phyloP scores from a whole-genome alignment of 129 eudicot species.

The Tanacetum coccineum region DNA sequence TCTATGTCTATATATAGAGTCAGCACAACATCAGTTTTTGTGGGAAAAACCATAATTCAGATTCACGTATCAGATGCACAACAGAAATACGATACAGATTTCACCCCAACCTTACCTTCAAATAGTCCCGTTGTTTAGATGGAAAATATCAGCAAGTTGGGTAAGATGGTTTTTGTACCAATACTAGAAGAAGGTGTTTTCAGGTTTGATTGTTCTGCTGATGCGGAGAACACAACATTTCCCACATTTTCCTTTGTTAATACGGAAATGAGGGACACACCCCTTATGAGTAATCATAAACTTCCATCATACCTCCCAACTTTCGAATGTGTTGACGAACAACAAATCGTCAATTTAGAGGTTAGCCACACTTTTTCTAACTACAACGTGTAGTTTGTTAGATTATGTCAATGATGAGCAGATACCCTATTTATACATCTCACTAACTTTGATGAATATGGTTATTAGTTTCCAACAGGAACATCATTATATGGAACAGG shows the following conservation, averaged over 20 bases:
- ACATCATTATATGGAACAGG: slow-evolving; percentile 98
- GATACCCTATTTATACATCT: slow-evolving; percentile 9
- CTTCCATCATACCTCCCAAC: slow-evolving; percentile 65
- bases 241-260: slow-evolving; percentile 79
- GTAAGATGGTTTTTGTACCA: slow-evolving; percentile 69
- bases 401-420: background rate
- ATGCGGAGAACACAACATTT: slow-evolving; percentile 60
- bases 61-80: too few species aligned
- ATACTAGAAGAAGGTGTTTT: slow-evolving; percentile 86
- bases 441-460: slow-evolving; percentile 4
- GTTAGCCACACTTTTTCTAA: slow-evolving; percentile 27
- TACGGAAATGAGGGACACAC: slow-evolving; percentile 56
- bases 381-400: background rate
- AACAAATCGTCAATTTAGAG: slow-evolving; percentile 63
- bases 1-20: too few species aligned
- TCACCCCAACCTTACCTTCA: too few species aligned
- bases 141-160: background rate
- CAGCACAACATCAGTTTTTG: too few species aligned
- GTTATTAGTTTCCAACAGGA: slow-evolving; percentile 68
- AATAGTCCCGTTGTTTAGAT: too few species aligned
- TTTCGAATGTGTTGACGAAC: slow-evolving; percentile 44
- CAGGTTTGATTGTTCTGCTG: slow-evolving; percentile 82
- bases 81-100: too few species aligned
- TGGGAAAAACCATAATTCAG: too few species aligned
- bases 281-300: slow-evolving; percentile 34